phyloP scores from a whole-genome alignment of 331 rosid species.

The Arachis monticola region DNA sequence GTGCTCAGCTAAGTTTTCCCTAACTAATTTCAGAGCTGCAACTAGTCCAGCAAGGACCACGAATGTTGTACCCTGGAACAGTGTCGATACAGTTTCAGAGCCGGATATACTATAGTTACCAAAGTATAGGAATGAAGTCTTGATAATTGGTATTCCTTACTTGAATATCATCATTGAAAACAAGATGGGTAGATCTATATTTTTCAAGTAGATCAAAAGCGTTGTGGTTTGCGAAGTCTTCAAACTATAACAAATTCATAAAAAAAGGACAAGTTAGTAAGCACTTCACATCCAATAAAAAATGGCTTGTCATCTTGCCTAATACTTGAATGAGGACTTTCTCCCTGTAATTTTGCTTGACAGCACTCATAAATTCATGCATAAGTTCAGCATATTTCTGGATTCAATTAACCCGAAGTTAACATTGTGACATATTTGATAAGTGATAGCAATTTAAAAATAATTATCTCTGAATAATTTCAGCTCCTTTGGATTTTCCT shows the following conservation, averaged over 20 bases:
- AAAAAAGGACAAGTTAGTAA: conserved; percentile 22
- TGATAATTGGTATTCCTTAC: conserved; percentile 40
- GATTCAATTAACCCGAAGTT: conserved; percentile 1
- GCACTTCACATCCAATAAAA: background rate
- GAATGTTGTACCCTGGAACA: conserved; percentile 89
- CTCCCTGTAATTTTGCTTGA: conserved; percentile 90
- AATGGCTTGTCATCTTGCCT: conserved; percentile 29
- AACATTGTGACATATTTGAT: conserved; percentile 16
- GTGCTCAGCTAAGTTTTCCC: conserved; percentile 85
- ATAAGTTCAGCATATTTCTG: conserved; percentile 80
- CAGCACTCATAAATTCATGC: conserved; percentile 57
- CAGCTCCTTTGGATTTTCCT: too few relatives aligned
- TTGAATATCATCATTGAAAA: conserved; percentile 3
- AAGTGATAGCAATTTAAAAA: background rate
- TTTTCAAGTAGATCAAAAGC: too few relatives aligned
- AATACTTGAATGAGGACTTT: conserved; percentile 89
- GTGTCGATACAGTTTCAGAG: conserved; percentile 37
- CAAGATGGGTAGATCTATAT: too few relatives aligned
- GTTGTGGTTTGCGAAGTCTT: conserved; percentile 86
- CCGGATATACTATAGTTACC: background rate
- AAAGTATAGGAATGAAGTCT: background rate
- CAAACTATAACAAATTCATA: conserved; percentile 63
- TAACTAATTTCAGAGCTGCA: conserved; percentile 73
- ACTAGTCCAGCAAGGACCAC: conserved; percentile 95
- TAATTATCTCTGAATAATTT: too few relatives aligned